Conservation (phyloP, 1,284 basidiomycete species). For the Uromyces viciae-fabae region DNA sequence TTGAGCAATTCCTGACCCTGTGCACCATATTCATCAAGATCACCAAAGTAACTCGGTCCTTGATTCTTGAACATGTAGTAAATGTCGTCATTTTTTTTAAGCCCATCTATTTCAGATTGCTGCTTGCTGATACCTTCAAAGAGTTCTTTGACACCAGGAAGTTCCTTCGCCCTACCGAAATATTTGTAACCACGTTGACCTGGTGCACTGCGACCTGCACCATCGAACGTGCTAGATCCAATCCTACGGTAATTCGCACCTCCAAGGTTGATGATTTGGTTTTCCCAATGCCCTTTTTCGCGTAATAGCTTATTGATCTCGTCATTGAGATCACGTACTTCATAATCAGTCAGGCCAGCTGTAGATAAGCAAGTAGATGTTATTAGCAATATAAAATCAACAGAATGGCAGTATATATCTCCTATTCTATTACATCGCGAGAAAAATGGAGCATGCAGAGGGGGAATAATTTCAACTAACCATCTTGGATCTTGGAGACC, state of each 20-base stretch:
- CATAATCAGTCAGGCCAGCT: slow-evolving; percentile 92
- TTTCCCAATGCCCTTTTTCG: slow-evolving; percentile 96
- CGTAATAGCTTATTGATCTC: slow-evolving; percentile 94
- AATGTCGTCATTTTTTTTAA: slow-evolving; percentile 71
- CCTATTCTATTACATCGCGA: no score
- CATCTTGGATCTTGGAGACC: slow-evolving; percentile 94
- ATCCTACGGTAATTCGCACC: slow-evolving; percentile 94
- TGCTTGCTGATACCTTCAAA: slow-evolving; percentile 71
- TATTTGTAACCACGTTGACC: slow-evolving; percentile 99
- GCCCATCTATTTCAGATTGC: slow-evolving; percentile 74
- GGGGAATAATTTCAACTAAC: slow-evolving; percentile 57
- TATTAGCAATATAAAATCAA: neutral
- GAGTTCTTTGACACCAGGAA: slow-evolving; percentile 91
- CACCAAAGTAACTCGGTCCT: slow-evolving; percentile 84
- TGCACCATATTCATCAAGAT: slow-evolving; percentile 77
- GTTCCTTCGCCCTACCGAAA: slow-evolving; percentile 92
- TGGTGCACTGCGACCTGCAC: slow-evolving; percentile 89
- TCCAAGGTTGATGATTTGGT: slow-evolving; percentile 87
- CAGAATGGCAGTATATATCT: neutral
- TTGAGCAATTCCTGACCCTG: slow-evolving; percentile 60
- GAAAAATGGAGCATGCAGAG: no score
- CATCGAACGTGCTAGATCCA: slow-evolving; percentile 77
- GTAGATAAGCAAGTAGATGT: neutral
- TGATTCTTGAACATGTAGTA: slow-evolving; percentile 67
- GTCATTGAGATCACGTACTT: slow-evolving; percentile 92